Evolutionary conservation across 2,329 filamentous ascomycete genomes (phyloP).

Genomic region (Chaetomium sp.): DNA sequence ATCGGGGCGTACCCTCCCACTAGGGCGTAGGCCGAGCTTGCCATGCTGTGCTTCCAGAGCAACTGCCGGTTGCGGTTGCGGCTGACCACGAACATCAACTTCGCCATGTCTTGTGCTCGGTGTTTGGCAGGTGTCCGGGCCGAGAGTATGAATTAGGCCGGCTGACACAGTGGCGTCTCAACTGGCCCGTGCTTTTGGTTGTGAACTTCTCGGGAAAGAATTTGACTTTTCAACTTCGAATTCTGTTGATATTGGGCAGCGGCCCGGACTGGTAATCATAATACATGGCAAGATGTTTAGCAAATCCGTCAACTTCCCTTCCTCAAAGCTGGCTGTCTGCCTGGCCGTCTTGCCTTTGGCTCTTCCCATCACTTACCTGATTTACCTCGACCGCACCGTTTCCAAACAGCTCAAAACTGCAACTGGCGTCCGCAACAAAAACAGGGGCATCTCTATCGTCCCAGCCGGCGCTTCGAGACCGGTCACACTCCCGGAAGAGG

Average conservation of each 20-base stretch:
- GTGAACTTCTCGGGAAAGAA: background rate
- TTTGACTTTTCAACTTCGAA: background rate
- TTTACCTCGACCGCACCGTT: slow-evolving; percentile 16
- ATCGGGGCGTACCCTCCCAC: too few species aligned
- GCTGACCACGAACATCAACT: too few species aligned
- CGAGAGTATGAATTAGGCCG: background rate
- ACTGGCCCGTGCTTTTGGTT: background rate
- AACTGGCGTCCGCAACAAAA: background rate
- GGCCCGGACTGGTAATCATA: too few species aligned
- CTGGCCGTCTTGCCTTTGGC: slow-evolving; percentile 4
- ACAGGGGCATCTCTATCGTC: background rate
- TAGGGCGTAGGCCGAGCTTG: too few species aligned
- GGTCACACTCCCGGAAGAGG: slow-evolving; percentile 31
- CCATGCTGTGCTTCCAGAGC: too few species aligned
- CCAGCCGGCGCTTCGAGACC: background rate
- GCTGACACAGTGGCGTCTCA: background rate
- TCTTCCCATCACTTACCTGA: slow-evolving; percentile 15
- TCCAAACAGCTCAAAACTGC: background rate
- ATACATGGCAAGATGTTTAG: background rate
- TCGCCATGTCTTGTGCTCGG: background rate
- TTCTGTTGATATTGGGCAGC: background rate
- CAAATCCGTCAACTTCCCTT: background rate
- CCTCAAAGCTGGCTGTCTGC: background rate
- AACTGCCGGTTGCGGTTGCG: too few species aligned
- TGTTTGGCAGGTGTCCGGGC: background rate